Conservation (phyloP, 179 eudicot species). For the Drosera spatulata region DNA sequence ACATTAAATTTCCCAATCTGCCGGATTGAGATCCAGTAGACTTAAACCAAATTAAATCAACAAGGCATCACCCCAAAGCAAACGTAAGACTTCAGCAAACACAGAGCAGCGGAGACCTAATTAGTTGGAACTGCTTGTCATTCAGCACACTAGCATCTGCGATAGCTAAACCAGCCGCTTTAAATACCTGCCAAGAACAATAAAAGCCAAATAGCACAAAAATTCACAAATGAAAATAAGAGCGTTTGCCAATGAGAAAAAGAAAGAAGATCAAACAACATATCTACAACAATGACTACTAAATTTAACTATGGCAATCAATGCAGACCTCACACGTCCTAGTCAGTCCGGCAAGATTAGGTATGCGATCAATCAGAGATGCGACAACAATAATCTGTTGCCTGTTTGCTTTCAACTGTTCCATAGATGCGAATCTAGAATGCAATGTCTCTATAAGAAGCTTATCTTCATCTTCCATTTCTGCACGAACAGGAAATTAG, state of each 20-base stretch:
- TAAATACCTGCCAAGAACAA: conserved; percentile 55
- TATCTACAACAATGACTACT: neutral
- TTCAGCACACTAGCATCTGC: conserved; percentile 58
- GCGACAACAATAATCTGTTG: conserved; percentile 81
- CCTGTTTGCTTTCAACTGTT: conserved; percentile 54
- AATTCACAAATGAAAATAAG: conserved; percentile 3
- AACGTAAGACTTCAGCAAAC: neutral
- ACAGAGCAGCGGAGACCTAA: conserved; percentile 41
- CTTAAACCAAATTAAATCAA: too few relatives aligned
- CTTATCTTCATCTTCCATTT: conserved; percentile 76
- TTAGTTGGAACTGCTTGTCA: conserved; percentile 94
- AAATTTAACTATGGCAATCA: conserved; percentile 1
- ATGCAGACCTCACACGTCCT: conserved; percentile 83
- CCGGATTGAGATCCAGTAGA: too few relatives aligned
- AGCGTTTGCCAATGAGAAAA: neutral
- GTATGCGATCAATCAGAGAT: conserved; percentile 88
- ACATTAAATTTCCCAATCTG: too few relatives aligned
- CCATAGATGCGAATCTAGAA: conserved; percentile 41
- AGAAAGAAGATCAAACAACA: neutral
- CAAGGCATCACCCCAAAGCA: neutral
- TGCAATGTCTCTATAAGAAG: conserved; percentile 64
- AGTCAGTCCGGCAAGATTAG: conserved; percentile 96
- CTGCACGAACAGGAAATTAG: conserved; percentile 18
- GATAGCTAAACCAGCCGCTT: conserved; percentile 65
- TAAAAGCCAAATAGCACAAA: conserved; percentile 5